These are phyloP conservation scores for Seiridium unicorne DNA, from an alignment of 2,329 filamentous ascomycete species.

Conservation along the genomic window DNA sequence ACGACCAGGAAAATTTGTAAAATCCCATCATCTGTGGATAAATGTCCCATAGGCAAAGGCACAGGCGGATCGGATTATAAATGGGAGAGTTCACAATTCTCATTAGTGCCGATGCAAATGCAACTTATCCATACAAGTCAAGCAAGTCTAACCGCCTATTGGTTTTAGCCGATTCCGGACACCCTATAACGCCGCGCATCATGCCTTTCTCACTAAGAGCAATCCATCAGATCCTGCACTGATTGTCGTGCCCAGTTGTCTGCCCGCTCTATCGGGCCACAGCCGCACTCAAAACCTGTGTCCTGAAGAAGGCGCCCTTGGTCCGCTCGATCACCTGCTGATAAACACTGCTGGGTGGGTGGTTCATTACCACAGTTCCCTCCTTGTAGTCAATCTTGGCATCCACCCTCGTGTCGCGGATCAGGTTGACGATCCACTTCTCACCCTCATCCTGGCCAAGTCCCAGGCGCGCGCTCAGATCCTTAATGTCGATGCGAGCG, in stretches of 20 bases:
- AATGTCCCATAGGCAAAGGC: too few species aligned
- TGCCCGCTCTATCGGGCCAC: constrained; percentile 46
- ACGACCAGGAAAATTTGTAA: too few species aligned
- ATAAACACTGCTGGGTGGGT: constrained; percentile 96
- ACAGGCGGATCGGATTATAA: too few species aligned
- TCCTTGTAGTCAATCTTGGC: constrained; percentile 99
- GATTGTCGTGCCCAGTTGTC: neutral
- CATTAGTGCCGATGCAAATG: neutral
- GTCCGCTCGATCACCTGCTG: constrained; percentile 99
- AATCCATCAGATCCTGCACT: neutral
- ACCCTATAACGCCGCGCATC: constrained; percentile 9
- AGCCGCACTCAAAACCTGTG: constrained; percentile 82
- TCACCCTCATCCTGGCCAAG: constrained; percentile 93
- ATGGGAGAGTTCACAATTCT: neutral
- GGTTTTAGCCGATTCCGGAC: constrained; percentile 8
- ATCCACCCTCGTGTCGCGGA: constrained; percentile 94
- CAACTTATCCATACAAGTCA: constrained; percentile 8
- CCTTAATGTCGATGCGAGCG: constrained; percentile 96
- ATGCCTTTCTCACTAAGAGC: neutral
- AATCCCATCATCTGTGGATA: too few species aligned
- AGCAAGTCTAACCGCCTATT: constrained; percentile 9
- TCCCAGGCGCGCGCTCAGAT: constrained; percentile 87
- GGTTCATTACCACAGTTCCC: constrained; percentile 98
- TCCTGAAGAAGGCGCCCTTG: constrained; percentile 98
- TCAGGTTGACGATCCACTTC: constrained; percentile 99